Evolutionary conservation across 2,329 filamentous ascomycete species (phyloP).

Genomic region (Gaeumannomyces sp.): DNA sequence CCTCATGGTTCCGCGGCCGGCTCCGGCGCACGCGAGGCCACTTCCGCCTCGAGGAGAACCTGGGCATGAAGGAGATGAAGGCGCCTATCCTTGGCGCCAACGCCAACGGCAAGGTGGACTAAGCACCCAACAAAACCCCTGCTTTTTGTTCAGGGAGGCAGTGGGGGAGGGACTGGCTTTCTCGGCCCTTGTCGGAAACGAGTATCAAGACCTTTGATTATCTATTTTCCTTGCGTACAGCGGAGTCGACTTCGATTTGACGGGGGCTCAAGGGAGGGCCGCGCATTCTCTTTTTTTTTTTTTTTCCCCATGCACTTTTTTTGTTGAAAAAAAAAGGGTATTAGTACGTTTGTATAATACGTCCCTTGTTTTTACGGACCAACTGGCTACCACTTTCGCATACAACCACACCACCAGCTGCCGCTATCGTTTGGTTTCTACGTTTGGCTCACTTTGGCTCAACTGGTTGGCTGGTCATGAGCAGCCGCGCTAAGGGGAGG

Average conservation of each 20-base stretch:
- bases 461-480: background rate
- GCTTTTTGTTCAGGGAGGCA: background rate
- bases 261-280: background rate
- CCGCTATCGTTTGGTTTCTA: background rate
- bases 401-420: background rate
- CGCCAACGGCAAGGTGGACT: conserved; percentile 46
- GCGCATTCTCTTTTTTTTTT: background rate
- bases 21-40: conserved; percentile 48
- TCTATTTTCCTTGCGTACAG: background rate
- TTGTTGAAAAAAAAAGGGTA: conserved; percentile 5
- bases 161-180: background rate
- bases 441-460: background rate
- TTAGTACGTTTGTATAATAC: conserved; percentile 14
- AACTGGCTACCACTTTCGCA: conserved; percentile 1
- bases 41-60: conserved; percentile 55
- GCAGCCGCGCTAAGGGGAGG: background rate
- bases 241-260: background rate
- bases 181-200: background rate
- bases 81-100: conserved; percentile 53
- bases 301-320: background rate
- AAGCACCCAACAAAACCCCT: conserved; percentile 6
- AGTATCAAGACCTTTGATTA: background rate
- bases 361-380: conserved; percentile 4
- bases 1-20: conserved; percentile 49
- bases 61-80: conserved; percentile 47